Base-by-base conservation (phyloP, 176 grass and related monocot genomes). In the Neostapfia colusana region DNA sequence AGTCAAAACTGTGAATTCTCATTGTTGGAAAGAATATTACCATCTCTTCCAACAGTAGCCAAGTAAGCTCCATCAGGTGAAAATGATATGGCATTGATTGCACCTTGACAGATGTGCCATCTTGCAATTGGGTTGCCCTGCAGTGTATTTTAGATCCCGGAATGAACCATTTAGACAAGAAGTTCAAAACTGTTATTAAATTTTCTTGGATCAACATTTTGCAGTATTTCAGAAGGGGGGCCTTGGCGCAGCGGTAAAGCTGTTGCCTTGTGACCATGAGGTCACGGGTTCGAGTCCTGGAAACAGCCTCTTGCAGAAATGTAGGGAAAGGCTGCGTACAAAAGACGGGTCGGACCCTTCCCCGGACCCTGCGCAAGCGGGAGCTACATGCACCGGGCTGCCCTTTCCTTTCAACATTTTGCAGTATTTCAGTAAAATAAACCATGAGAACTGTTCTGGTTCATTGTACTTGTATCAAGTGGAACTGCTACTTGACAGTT, bases 51-150 rank as follows among this genome's bases (percentile, higher is more conserved):
- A 68, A 99, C 95, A 54, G 85, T 88, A 2, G 91, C 91, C 62
- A 99, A 89, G 68, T 92, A 95, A 58, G 76, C 63, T 10, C 91
- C 95, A 85, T 99, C 91, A 70, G 89, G 72, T 80, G 95, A 99
- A 77, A 99, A 95, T 43, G 91, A 99, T 68, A 99, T 85, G 25
- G 79, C 76, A 72, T 95, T 99, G 81, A 99, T 84, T 13, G 95
- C 86, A 92, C 89, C 95, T 83, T 88, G 87, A 82, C 80, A 92
- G 67, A 99, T 92, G 86, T 95, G 95, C 95, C 95, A 99, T 84
- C 95, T 92, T 49, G 89, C 87, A 58, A 86, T 59, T 73, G 95
- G 89, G 72, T 99, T 99, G 73, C 91, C 87, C 95, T 99, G 85
- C 45, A 85, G 71, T 72, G 75, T 74, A 21, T 90, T 81, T 81